phyloP scores from a whole-genome alignment of 495 filamentous ascomycete genomes.

The Annulohypoxylon maeteangense region DNA sequence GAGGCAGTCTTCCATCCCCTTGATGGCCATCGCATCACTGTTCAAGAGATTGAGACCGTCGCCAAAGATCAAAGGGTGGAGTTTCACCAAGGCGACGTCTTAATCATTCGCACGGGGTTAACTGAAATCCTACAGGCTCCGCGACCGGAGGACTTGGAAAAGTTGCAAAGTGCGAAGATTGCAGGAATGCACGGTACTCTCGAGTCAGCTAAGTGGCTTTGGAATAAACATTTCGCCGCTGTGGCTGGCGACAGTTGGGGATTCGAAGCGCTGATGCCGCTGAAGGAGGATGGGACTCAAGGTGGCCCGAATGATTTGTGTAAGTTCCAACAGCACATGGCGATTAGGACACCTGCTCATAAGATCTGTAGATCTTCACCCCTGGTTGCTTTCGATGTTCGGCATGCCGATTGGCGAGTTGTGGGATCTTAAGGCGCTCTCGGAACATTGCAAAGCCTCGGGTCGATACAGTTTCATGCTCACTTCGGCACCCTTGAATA shows the following conservation, averaged over 20 bases:
- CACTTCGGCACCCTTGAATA: slow-evolving; percentile 70
- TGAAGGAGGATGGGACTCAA: slow-evolving; percentile 49
- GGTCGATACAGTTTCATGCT: slow-evolving; percentile 76
- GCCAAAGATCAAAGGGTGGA: slow-evolving; percentile 67
- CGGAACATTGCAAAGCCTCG: slow-evolving; percentile 61
- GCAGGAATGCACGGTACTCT: slow-evolving; percentile 60
- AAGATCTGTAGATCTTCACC: slow-evolving; percentile 62
- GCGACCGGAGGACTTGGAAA: slow-evolving; percentile 60
- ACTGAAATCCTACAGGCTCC: slow-evolving; percentile 65
- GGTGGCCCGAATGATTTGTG: slow-evolving; percentile 45
- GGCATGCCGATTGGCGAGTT: slow-evolving; percentile 71
- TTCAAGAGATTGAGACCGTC: slow-evolving; percentile 66
- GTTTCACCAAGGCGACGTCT: slow-evolving; percentile 69
- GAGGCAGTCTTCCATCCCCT: slow-evolving; percentile 62
- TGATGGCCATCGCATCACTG: slow-evolving; percentile 68
- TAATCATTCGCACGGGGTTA: slow-evolving; percentile 75
- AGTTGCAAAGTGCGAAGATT: slow-evolving; percentile 42
- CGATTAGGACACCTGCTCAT: not conserved
- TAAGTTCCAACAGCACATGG: slow-evolving; percentile 36
- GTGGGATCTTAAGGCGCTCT: slow-evolving; percentile 67
- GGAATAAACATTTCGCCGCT: slow-evolving; percentile 65
- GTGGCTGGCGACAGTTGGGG: slow-evolving; percentile 62
- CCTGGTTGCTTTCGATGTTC: slow-evolving; percentile 72
- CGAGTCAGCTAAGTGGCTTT: slow-evolving; percentile 68
- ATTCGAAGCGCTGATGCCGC: slow-evolving; percentile 57